Percentiles rank a stretch among this genome's conserved stretches.
These are phyloP conservation scores for Annulohypoxylon bovei DNA, from an alignment of 495 filamentous ascomycete species.

Conservation along the genomic window DNA sequence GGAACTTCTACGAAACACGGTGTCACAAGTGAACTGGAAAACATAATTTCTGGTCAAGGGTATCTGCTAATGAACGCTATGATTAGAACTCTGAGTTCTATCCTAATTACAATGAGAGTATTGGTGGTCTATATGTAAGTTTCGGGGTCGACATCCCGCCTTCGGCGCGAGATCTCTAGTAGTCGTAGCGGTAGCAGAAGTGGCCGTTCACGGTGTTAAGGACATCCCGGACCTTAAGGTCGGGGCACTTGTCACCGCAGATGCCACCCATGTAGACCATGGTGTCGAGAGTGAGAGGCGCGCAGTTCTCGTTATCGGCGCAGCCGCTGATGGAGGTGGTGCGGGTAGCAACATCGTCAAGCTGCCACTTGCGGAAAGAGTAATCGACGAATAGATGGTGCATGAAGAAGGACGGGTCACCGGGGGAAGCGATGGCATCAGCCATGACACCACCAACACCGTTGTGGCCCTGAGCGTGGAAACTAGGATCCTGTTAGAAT, in stretches of 20 bases:
- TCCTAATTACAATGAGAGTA: conserved; percentile 11
- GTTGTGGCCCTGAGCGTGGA: conserved; percentile 48
- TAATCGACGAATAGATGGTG: conserved; percentile 74
- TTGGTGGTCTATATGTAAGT: neutral
- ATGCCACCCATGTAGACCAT: conserved; percentile 49
- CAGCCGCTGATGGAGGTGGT: conserved; percentile 46
- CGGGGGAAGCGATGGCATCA: conserved; percentile 64
- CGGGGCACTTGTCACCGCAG: conserved; percentile 53
- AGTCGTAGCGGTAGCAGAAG: conserved; percentile 47
- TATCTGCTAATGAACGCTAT: conserved; percentile 3
- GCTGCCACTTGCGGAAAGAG: conserved; percentile 73
- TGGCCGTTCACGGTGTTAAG: conserved; percentile 46
- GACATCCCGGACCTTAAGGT: conserved; percentile 46
- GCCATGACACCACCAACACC: conserved; percentile 60
- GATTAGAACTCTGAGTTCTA: neutral
- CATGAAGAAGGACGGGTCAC: conserved; percentile 71
- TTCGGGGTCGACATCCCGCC: neutral
- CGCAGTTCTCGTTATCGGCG: conserved; percentile 42
- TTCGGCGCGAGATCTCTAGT: conserved; percentile 31
- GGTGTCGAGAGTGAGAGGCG: conserved; percentile 49
- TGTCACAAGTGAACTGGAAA: neutral
- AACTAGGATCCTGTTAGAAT: conserved; percentile 18
- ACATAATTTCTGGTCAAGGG: neutral
- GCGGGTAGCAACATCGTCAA: conserved; percentile 25
- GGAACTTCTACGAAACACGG: neutral